Conservation (phyloP, 2,329 filamentous ascomycete species). For the Nakataea oryzae region DNA sequence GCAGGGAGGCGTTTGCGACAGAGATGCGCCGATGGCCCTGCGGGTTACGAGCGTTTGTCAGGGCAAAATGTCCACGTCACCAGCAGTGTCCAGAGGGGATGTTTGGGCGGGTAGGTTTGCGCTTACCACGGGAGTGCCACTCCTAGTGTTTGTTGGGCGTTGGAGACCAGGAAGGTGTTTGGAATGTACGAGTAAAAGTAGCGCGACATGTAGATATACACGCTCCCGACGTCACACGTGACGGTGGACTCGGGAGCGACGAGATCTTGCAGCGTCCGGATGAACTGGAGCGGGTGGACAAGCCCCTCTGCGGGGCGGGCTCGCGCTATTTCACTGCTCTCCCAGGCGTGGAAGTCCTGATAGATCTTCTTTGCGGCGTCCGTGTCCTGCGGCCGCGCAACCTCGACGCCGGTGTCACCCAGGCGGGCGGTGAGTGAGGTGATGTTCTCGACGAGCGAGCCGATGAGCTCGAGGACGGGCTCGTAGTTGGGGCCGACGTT, state of each 20-base stretch:
- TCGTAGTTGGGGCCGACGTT: constrained; percentile 30
- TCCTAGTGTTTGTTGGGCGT: constrained; percentile 36
- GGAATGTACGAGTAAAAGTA: constrained; percentile 32
- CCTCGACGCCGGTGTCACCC: constrained; percentile 8
- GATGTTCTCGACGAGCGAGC: constrained; percentile 28
- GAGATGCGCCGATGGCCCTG: constrained; percentile 34
- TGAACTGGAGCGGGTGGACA: constrained; percentile 34
- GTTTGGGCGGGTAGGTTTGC: background rate
- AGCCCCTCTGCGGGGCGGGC: constrained; percentile 14
- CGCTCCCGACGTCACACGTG: constrained; percentile 32
- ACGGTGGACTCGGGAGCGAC: constrained; percentile 29
- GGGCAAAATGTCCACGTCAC: constrained; percentile 9
- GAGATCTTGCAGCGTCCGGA: constrained; percentile 27
- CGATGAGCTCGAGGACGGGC: constrained; percentile 29
- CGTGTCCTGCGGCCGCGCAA: constrained; percentile 23
- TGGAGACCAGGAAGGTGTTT: constrained; percentile 31
- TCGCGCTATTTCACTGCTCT: constrained; percentile 9
- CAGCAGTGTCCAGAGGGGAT: too few relatives aligned
- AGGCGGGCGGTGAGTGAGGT: constrained; percentile 21
- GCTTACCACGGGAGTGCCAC: background rate
- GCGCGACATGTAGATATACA: constrained; percentile 37
- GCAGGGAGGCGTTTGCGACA: constrained; percentile 29
- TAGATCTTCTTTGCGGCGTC: constrained; percentile 20
- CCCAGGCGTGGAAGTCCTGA: constrained; percentile 25
- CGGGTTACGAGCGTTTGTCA: constrained; percentile 19